Base-by-base conservation (phyloP, 345 rosid genomes). In the Euphorbia tirucalli region DNA sequence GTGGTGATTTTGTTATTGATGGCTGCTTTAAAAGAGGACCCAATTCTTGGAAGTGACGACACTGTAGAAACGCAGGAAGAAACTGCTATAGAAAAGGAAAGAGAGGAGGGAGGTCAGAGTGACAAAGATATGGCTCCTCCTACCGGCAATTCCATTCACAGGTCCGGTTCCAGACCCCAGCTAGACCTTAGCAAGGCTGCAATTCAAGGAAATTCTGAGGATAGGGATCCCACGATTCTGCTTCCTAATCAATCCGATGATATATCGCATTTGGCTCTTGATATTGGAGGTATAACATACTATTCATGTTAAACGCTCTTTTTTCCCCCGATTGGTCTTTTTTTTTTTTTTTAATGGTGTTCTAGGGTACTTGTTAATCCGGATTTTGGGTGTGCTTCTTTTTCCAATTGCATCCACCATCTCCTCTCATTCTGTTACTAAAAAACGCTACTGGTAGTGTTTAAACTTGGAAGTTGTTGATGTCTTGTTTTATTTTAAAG, bases 241-340 rank as follows among this genome's bases (percentile, higher is more conserved):
- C 77, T 95, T 83, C 99, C 99, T 74, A 95, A 95, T 84, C 98
- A 95, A 61, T 93, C 97, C 74, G 99, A 95, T 86, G 99, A 95
- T 73, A 88, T 95, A 68, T 95, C 96, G 61, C 98, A 95, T 73
- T 82, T 93, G 82, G 94, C 99, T 69, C 87, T 93, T 79, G 99
- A 95, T 72, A 95, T 95, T 68, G 99, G 99, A 87, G 99, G 99
- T 94, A 55, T 41, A 31, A 4, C n/a, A 66, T 79, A 31, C 52
- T 35, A 37, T 56, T 22, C 37, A 43, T 62, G 41, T 67, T 44
- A n/a, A n/a, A n/a, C n/a, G n/a, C n/a, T n/a, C n/a, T n/a, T n/a
- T 55, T 44, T 55, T 66, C 1, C 22, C 11, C 18, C 60, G 15
- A 15, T 58, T 18, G 11, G 55, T 21, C 28, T 9, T 37, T 0